A percentile compares a stretch with the other conserved stretches of the same genome.
These are phyloP conservation scores for Coriolopsis trogii DNA, from an alignment of 1,284 basidiomycete species.

Conservation along the genomic window DNA sequence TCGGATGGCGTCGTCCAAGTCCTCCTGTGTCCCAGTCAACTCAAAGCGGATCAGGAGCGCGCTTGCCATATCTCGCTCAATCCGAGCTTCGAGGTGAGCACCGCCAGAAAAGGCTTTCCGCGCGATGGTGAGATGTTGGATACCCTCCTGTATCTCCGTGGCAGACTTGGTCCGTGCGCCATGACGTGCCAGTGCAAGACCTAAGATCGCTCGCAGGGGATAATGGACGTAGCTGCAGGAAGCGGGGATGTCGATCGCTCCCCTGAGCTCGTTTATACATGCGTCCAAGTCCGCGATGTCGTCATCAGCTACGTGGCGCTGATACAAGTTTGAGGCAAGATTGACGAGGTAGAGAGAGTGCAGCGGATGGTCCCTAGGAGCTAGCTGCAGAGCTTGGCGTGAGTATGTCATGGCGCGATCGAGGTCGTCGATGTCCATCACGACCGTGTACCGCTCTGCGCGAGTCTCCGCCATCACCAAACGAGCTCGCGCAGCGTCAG, in stretches of 20 bases:
- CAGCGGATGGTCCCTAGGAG: not conserved
- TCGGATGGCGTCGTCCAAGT: slow-evolving; percentile 9
- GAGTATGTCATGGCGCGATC: slow-evolving; percentile 1
- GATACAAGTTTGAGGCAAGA: slow-evolving; percentile 1
- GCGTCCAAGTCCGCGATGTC: slow-evolving; percentile 1
- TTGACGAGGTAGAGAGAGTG: not conserved
- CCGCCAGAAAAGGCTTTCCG: slow-evolving; percentile 4
- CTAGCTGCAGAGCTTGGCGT: not conserved
- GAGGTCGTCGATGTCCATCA: slow-evolving; percentile 5
- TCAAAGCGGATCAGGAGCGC: slow-evolving; percentile 7
- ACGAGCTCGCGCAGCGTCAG: not conserved
- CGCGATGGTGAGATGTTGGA: not conserved
- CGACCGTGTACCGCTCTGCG: slow-evolving; percentile 6
- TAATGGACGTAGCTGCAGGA: not conserved
- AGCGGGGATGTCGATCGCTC: not conserved
- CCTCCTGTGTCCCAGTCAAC: not conserved
- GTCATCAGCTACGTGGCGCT: slow-evolving; percentile 1
- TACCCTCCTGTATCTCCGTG: slow-evolving; percentile 4
- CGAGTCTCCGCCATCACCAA: not conserved
- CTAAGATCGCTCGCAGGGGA: not conserved
- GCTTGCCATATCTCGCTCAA: slow-evolving; percentile 7
- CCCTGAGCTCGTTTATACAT: not conserved
- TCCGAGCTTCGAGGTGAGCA: slow-evolving; percentile 7
- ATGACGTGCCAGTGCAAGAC: slow-evolving; percentile 1
- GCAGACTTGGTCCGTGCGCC: not conserved